Conservation (phyloP, 1,284 basidiomycete genomes). For the Veloporphyrellus conicus region DNA sequence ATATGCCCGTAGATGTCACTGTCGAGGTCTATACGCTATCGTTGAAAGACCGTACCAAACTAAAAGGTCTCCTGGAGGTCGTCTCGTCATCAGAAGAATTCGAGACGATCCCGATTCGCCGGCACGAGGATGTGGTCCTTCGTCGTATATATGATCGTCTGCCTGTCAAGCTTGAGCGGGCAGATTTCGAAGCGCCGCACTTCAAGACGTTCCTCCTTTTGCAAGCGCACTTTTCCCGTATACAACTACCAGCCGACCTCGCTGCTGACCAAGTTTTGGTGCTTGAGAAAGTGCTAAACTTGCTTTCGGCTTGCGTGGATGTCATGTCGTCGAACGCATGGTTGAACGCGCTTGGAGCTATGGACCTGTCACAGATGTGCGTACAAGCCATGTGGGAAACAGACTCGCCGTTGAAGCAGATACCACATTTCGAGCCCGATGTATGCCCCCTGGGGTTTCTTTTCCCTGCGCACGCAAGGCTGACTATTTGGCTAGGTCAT, state of each 20-base stretch:
- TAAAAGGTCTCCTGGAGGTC: slow-evolving; percentile 95
- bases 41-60: slow-evolving; percentile 93
- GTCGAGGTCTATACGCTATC: slow-evolving; percentile 97
- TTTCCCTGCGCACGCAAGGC: not conserved
- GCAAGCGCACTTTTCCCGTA: slow-evolving; percentile 93
- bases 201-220: slow-evolving; percentile 98
- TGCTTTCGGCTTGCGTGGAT: slow-evolving; percentile 91
- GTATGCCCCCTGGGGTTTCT: slow-evolving; percentile 35
- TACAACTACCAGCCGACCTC: slow-evolving; percentile 89
- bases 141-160: slow-evolving; percentile 94
- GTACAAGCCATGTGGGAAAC: slow-evolving; percentile 98
- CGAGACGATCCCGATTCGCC: slow-evolving; percentile 89
- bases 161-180: slow-evolving; percentile 85
- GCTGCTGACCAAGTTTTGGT: slow-evolving; percentile 86
- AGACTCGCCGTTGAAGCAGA: slow-evolving; percentile 90
- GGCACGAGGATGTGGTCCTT: slow-evolving; percentile 80
- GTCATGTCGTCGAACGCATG: slow-evolving; percentile 97
- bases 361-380: slow-evolving; percentile 99
- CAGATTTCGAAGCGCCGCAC: slow-evolving; percentile 89
- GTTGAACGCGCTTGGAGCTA: slow-evolving; percentile 91
- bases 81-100: slow-evolving; percentile 96
- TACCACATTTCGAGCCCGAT: slow-evolving; percentile 90
- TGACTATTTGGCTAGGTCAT: slow-evolving; percentile 51
- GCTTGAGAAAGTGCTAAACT: slow-evolving; percentile 84
- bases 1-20: slow-evolving; percentile 67